Conservation (phyloP, 2,329 filamentous ascomycete species). For the Cercospora brassicicola region DNA sequence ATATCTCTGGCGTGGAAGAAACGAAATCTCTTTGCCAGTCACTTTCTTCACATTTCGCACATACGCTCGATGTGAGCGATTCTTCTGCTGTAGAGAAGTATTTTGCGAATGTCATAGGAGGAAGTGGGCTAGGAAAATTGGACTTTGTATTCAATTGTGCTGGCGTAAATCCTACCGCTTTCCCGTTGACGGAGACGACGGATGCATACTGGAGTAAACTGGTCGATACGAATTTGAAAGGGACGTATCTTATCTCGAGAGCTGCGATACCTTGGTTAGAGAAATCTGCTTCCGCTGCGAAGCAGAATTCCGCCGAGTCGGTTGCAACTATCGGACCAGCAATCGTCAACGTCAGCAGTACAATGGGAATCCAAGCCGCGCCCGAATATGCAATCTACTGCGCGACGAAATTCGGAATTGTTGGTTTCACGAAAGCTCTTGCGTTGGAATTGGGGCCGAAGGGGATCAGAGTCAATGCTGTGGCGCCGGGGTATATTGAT, state of each 20-base stretch:
- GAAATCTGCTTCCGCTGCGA: slow-evolving; percentile 8
- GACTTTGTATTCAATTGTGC: slow-evolving; percentile 48
- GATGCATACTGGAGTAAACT: slow-evolving; percentile 48
- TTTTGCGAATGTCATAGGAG: slow-evolving; percentile 23
- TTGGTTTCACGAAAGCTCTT: slow-evolving; percentile 50
- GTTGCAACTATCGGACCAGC: background rate
- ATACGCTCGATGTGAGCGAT: slow-evolving; percentile 37
- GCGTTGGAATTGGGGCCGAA: slow-evolving; percentile 42
- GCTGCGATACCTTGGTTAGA: slow-evolving; percentile 43
- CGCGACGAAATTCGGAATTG: slow-evolving; percentile 46
- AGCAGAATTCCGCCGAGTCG: background rate
- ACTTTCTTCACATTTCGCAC: slow-evolving; percentile 1
- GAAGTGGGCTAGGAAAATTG: slow-evolving; percentile 31
- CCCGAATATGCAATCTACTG: slow-evolving; percentile 47
- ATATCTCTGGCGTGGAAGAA: slow-evolving; percentile 36
- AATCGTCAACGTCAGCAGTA: slow-evolving; percentile 47
- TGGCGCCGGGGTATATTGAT: slow-evolving; percentile 48
- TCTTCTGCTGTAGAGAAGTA: slow-evolving; percentile 30
- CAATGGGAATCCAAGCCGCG: slow-evolving; percentile 41
- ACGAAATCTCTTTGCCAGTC: slow-evolving; percentile 27
- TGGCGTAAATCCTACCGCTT: slow-evolving; percentile 40
- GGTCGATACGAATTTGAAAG: slow-evolving; percentile 45
- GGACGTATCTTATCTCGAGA: slow-evolving; percentile 44
- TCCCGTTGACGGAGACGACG: slow-evolving; percentile 38
- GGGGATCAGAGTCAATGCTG: slow-evolving; percentile 43